Base-by-base conservation (phyloP, 306 rosid genomes). In the Cucumis cinereus region DNA sequence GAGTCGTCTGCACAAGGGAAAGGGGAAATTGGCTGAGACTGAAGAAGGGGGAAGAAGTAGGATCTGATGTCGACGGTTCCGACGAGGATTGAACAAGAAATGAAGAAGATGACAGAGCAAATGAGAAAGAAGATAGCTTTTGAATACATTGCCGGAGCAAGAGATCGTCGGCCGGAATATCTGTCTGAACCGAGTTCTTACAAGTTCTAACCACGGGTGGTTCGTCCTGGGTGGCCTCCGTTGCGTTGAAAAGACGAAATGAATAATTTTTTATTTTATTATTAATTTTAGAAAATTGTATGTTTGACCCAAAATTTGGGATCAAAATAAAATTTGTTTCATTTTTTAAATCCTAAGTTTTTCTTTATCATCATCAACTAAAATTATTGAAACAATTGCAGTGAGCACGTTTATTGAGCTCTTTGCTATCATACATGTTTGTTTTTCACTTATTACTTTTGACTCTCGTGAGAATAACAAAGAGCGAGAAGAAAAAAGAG, bases 11-110 rank as follows among this genome's bases (percentile, higher is more conserved):
- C 75, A 50, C 96, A 84, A 3, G 75, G 79, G 17, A 78, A 33
- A 8, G 66, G 81, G 53, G 87, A 24, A 58, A 2, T 68, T 5
- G 79, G 19, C 30, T 72, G 78, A 20, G 85, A 83, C 71, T 85
- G 81, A 1, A 81, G 77, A 24, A 73, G 75, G 4, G 96, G 93
- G 82, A 83, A 77, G 91, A 90, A 94, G 79, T 89, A 87, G 15
- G 97, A 87, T 76, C 97, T 82, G 79, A 89, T 58, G 56, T 92
- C 96, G 38, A 83, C 78, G 28, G 85, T 78, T 70, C 93, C 92
- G 23, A 87, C 84, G 80, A 83, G 88, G 61, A 92, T 72, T 16
- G 92, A 84, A 91, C 84, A 94, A 6, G 91, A 83, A 76, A 89
- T 10, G 38, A 92, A 36, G 67, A 92, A 89, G 1, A 92, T 60